Percentiles rank a stretch among this genome's conserved stretches.
Evolutionary conservation across 352 stramenopile genomes (phyloP).

Genomic region (Globisporangium spiculum): DNA sequence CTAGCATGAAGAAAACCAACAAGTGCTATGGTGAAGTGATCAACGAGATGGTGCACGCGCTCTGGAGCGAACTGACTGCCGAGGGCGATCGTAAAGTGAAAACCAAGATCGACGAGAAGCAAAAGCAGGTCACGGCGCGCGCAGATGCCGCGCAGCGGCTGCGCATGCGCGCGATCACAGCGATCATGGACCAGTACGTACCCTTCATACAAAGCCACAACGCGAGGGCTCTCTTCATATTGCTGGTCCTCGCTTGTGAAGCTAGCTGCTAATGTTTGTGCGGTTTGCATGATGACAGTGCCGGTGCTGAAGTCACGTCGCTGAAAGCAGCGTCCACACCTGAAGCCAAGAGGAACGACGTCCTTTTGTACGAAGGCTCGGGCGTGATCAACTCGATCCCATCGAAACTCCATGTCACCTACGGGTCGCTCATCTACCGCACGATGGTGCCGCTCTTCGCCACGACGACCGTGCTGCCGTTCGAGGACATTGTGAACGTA

Average conservation of each 20-base stretch:
- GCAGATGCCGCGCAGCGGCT: slow-evolving; percentile 64
- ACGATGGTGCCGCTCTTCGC: slow-evolving; percentile 77
- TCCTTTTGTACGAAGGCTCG: slow-evolving; percentile 77
- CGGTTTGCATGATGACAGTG: slow-evolving; percentile 21
- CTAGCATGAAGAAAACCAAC: slow-evolving; percentile 3
- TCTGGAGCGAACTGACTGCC: slow-evolving; percentile 56
- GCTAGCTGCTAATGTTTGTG: neutral
- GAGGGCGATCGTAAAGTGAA: slow-evolving; percentile 56
- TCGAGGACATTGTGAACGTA: slow-evolving; percentile 55
- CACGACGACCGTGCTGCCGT: slow-evolving; percentile 58
- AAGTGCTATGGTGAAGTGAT: slow-evolving; percentile 73
- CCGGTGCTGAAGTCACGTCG: slow-evolving; percentile 41
- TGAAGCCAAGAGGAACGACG: slow-evolving; percentile 41
- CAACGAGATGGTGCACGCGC: slow-evolving; percentile 63
- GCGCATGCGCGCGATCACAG: slow-evolving; percentile 44
- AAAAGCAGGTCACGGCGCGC: slow-evolving; percentile 59
- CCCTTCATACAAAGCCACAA: neutral
- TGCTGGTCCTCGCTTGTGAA: too few species aligned
- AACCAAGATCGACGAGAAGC: slow-evolving; percentile 80
- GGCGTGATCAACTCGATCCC: slow-evolving; percentile 73
- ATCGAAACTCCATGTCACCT: slow-evolving; percentile 71
- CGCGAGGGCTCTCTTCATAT: neutral
- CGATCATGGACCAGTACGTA: slow-evolving; percentile 68
- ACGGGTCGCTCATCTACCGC: slow-evolving; percentile 67
- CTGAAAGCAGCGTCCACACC: slow-evolving; percentile 30